These are phyloP conservation scores for Parietaria judaica DNA, from an alignment of 306 rosid genomes.

Conservation along the genomic window DNA sequence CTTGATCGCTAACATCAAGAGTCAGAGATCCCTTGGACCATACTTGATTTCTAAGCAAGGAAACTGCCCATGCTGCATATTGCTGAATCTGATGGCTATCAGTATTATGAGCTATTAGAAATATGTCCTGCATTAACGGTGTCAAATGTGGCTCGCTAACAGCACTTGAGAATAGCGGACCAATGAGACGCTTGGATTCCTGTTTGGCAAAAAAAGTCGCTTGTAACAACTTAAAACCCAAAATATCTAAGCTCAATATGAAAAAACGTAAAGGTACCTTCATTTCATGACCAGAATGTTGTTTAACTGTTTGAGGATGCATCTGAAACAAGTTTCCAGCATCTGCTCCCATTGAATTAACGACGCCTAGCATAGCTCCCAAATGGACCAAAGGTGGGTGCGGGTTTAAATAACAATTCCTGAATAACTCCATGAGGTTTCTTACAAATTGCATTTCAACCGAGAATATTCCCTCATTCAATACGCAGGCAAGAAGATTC, in stretches of 20 bases:
- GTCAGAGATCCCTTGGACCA: constrained; percentile 48
- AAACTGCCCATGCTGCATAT: constrained; percentile 78
- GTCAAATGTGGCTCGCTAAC: constrained; percentile 54
- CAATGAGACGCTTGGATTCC: constrained; percentile 51
- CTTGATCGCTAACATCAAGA: constrained; percentile 27
- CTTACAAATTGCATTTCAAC: constrained; percentile 52
- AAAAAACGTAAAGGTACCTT: constrained; percentile 40
- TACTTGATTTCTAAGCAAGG: constrained; percentile 61
- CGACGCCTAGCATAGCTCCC: constrained; percentile 90
- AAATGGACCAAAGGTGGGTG: constrained; percentile 64
- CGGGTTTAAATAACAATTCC: constrained; percentile 67
- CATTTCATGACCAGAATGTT: constrained; percentile 30
- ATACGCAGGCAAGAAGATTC: constrained; percentile 49
- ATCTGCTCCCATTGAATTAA: constrained; percentile 74
- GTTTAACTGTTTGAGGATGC: constrained; percentile 34
- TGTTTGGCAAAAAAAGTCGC: constrained; percentile 29
- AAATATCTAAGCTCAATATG: constrained; percentile 1
- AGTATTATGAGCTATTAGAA: constrained; percentile 84
- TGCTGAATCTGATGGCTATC: constrained; percentile 67
- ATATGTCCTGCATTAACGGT: constrained; percentile 77
- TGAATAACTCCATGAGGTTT: constrained; percentile 58
- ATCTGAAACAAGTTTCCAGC: constrained; percentile 50
- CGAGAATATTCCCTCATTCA: constrained; percentile 65
- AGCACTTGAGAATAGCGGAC: constrained; percentile 63
- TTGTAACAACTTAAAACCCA: constrained; percentile 7